Conservation (phyloP, 495 filamentous ascomycete species). For the Aspergillus sclerotiicarbonarius region DNA sequence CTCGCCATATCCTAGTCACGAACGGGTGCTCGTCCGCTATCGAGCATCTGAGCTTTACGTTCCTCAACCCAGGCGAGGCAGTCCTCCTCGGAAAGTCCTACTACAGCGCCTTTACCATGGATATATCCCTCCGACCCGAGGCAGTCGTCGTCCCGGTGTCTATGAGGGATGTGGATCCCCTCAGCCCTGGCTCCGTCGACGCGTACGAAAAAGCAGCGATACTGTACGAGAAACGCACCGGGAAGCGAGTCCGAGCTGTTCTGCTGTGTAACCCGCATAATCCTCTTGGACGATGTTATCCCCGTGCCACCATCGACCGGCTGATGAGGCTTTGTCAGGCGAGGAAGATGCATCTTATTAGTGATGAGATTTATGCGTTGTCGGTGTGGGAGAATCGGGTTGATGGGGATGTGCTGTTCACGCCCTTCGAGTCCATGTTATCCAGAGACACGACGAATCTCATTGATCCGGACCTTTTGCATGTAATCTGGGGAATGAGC, state of each 20-base stretch:
- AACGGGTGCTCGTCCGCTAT: slow-evolving; percentile 48
- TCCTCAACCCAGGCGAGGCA: slow-evolving; percentile 47
- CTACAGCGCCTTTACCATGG: slow-evolving; percentile 48
- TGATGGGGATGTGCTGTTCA: slow-evolving; percentile 21
- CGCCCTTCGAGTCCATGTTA: slow-evolving; percentile 51
- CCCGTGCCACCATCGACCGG: slow-evolving; percentile 41
- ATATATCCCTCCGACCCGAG: slow-evolving; percentile 28
- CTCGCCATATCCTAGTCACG: slow-evolving; percentile 42
- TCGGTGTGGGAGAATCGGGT: slow-evolving; percentile 46
- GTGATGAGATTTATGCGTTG: slow-evolving; percentile 64
- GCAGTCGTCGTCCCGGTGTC: slow-evolving; percentile 39
- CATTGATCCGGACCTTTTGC: slow-evolving; percentile 51
- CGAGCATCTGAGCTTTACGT: slow-evolving; percentile 42
- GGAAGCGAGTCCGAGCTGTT: slow-evolving; percentile 44
- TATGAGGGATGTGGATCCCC: slow-evolving; percentile 45
- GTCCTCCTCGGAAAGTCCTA: slow-evolving; percentile 50
- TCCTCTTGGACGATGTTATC: slow-evolving; percentile 58
- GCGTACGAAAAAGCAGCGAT: slow-evolving; percentile 42
- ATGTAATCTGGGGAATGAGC: slow-evolving; percentile 60
- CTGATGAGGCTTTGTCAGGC: slow-evolving; percentile 54
- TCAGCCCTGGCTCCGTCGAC: slow-evolving; percentile 38
- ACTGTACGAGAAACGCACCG: slow-evolving; percentile 21
- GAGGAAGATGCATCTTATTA: slow-evolving; percentile 56
- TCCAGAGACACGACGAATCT: slow-evolving; percentile 46
- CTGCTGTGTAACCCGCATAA: slow-evolving; percentile 63